Conservation (phyloP, 176 grass and related monocot genomes). For the Luzula sylvatica region DNA sequence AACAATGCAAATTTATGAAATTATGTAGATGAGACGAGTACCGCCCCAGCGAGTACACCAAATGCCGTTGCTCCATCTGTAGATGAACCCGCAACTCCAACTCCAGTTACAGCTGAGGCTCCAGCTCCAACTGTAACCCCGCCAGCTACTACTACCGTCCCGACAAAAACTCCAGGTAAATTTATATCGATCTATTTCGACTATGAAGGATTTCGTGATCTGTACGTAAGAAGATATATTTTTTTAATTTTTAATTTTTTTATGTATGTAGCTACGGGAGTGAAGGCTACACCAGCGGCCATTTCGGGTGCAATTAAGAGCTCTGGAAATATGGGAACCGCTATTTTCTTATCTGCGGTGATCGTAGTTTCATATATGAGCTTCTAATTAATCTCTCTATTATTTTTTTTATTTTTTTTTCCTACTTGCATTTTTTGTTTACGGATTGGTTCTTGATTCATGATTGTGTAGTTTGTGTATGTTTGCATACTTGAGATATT, state of each 20-base stretch:
- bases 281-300: constrained; percentile 30
- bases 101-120: not conserved
- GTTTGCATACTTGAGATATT: not conserved
- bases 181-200: not conserved
- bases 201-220: not conserved
- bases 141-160: not conserved
- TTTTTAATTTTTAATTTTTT: not conserved
- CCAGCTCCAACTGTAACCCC: not conserved
- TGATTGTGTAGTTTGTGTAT: constrained; percentile 7
- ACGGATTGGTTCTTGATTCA: not conserved
- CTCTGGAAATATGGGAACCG: constrained; percentile 6
- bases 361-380: constrained; percentile 23
- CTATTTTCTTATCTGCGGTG: constrained; percentile 2
- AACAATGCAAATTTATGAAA: not conserved
- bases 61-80: not conserved
- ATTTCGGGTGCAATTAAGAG: constrained; percentile 17
- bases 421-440: not conserved
- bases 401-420: too few species aligned
- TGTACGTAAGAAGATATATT: not conserved
- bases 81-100: not conserved
- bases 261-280: constrained; percentile 3
- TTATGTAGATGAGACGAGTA: constrained; percentile 1
- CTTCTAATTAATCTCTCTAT: constrained; percentile 21
- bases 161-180: constrained; percentile 4
- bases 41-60: not conserved